phyloP scores from a whole-genome alignment of 345 rosid species.

The Hibiscus trionum region DNA sequence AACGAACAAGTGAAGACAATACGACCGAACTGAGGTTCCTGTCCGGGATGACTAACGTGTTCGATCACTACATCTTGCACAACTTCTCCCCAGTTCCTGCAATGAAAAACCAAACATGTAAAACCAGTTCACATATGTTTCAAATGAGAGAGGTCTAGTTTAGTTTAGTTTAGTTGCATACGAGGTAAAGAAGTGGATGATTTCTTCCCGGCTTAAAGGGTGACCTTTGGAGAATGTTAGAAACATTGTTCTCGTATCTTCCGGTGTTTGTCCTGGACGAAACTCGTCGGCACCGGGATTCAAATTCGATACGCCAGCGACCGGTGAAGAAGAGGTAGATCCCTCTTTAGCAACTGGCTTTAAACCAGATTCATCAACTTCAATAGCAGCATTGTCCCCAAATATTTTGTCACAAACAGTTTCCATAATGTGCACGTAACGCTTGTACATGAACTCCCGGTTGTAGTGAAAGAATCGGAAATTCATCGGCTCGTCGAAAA shows the following conservation, averaged over 20 bases:
- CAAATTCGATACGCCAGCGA: background rate
- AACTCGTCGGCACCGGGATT: conserved; percentile 18
- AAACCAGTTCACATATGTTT: background rate
- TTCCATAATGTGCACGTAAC: conserved; percentile 20
- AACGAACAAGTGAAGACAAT: conserved; percentile 20
- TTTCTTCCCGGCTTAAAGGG: conserved; percentile 25
- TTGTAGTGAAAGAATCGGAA: conserved; percentile 18
- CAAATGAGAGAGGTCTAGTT: background rate
- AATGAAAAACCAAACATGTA: background rate
- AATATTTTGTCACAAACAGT: conserved; percentile 30
- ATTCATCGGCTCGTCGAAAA: conserved; percentile 16
- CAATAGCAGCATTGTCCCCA: conserved; percentile 17
- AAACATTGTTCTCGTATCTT: conserved; percentile 24
- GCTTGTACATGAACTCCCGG: conserved; percentile 18
- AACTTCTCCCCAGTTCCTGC: conserved; percentile 29
- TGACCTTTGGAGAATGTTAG: conserved; percentile 29
- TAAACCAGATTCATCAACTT: conserved; percentile 24
- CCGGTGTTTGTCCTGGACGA: conserved; percentile 8
- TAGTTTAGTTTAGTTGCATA: background rate
- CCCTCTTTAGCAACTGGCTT: conserved; percentile 10
- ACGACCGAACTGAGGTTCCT: conserved; percentile 25
- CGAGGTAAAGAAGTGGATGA: conserved; percentile 22
- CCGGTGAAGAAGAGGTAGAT: background rate
- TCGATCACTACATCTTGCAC: conserved; percentile 21
- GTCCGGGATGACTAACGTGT: conserved; percentile 1